Base-by-base conservation (phyloP, 805 yeast species). In the Candida succiphila region DNA sequence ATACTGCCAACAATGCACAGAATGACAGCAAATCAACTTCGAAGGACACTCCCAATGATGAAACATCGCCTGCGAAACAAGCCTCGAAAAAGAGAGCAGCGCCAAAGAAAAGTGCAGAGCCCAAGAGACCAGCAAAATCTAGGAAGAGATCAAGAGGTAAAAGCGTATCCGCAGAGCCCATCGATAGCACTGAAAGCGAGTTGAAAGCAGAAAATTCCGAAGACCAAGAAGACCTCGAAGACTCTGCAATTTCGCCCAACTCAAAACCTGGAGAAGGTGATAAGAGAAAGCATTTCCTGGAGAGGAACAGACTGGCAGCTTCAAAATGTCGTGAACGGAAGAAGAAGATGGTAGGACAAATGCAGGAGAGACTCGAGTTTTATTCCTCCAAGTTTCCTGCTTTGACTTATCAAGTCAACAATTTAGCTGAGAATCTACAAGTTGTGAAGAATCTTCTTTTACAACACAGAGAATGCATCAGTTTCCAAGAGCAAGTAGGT, bases 251-350 rank as follows among this genome's bases (percentile, higher is more conserved):
- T 61, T 58, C 12, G 33, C 35, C 54, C 57, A 42, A 60, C 63
- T 25, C 46, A 61, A 46, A 49, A 56, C 35, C 66, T 60, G 42
- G 77, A 41, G 71, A 81, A 50, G 94, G 81, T 44, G 76, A 78
- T 48, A 86, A 83, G 49, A 71, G 96, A 17, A 74, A 75, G 49
- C 77, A 69, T 45, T 89, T 89, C 45, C 58, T 92, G 41, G 98
- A 92, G 53, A 69, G 97, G 45, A 92, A 92, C 56, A 67, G 98
- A 38, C 77, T 89, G 10, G 98, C 98, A 0, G 98, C 98, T 0
- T 78, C 94, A n/a, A 88, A 87, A 52, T 92, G 97, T 63, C 74
- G 98, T 41, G 94, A 83, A 58, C 72, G 97, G 22, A 92, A 92
- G 66, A 92, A 92, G 62, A 86, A 84, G 52, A 79, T 81, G 65